Evolutionary conservation across 1,139 yeast genomes (phyloP).

Genomic region (Saccharomyces pastorianus): DNA sequence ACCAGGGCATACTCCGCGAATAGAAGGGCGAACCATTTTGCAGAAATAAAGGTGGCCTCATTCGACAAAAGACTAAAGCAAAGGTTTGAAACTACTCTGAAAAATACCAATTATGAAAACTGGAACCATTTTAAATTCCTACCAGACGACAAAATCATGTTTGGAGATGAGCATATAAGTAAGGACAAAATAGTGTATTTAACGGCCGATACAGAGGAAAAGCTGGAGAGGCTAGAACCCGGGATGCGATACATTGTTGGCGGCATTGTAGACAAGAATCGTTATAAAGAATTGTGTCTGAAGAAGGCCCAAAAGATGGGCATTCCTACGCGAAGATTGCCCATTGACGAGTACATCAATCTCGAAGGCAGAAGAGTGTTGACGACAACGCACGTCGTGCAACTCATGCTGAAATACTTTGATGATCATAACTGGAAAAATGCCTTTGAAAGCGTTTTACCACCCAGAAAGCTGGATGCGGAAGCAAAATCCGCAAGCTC

Average conservation of each 20-base stretch:
- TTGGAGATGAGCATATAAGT: background rate
- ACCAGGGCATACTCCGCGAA: constrained; percentile 76
- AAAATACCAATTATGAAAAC: constrained; percentile 44
- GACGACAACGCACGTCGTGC: constrained; percentile 92
- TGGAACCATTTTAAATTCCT: constrained; percentile 61
- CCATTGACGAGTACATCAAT: constrained; percentile 78
- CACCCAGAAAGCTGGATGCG: constrained; percentile 56
- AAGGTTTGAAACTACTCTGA: constrained; percentile 59
- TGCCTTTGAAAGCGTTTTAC: constrained; percentile 80
- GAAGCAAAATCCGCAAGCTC: constrained; percentile 5
- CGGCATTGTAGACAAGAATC: constrained; percentile 92
- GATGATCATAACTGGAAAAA: constrained; percentile 74
- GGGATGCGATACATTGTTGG: constrained; percentile 80
- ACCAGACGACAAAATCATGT: constrained; percentile 25
- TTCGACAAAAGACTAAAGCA: constrained; percentile 57
- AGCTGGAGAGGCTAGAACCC: constrained; percentile 50
- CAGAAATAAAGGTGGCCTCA: constrained; percentile 54
- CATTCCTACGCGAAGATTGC: constrained; percentile 67
- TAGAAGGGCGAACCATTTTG: constrained; percentile 51
- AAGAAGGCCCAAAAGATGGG: constrained; percentile 73
- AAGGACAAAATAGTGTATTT: constrained; percentile 51
- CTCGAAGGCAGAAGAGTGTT: constrained; percentile 80
- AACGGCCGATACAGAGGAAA: constrained; percentile 80
- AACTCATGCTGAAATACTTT: constrained; percentile 72
- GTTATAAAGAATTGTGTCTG: constrained; percentile 75